Percentiles rank a stretch among this genome's conserved stretches.
Evolutionary conservation across 2,329 filamentous ascomycete genomes (phyloP).

Genomic region (Hypoxylon sp.): DNA sequence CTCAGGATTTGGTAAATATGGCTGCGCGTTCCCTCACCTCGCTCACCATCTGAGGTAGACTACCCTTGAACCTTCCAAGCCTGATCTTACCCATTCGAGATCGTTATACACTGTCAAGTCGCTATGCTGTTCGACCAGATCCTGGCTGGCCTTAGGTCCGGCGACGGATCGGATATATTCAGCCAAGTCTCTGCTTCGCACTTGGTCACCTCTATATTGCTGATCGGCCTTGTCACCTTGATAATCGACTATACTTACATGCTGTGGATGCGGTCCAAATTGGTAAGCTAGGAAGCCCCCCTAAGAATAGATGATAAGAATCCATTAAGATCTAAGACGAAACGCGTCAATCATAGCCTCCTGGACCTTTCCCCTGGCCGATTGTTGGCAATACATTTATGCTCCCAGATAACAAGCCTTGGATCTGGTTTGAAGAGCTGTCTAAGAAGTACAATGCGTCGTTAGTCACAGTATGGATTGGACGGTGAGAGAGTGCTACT

Average conservation of each 20-base stretch:
- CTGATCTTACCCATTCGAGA: not conserved
- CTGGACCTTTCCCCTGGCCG: conserved; percentile 68
- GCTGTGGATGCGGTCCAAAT: conserved; percentile 64
- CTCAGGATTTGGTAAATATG: conserved; percentile 13
- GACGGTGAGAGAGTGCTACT: conserved; percentile 54
- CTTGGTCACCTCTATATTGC: conserved; percentile 40
- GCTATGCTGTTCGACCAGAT: conserved; percentile 49
- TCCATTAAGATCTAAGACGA: conserved; percentile 26
- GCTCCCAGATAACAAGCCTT: conserved; percentile 69
- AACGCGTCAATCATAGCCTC: conserved; percentile 58
- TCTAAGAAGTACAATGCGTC: conserved; percentile 65
- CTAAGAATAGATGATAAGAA: not conserved
- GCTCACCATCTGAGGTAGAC: not conserved
- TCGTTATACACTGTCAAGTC: not conserved
- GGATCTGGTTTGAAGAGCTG: conserved; percentile 70
- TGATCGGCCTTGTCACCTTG: conserved; percentile 50
- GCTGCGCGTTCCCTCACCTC: not conserved
- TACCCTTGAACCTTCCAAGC: not conserved
- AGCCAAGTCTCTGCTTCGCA: conserved; percentile 43
- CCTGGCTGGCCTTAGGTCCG: conserved; percentile 29
- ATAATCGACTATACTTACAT: conserved; percentile 64
- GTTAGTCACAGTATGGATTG: conserved; percentile 71
- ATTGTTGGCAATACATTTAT: conserved; percentile 70
- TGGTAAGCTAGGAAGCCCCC: conserved; percentile 55
- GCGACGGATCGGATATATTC: conserved; percentile 20